phyloP scores from a whole-genome alignment of 1,284 basidiomycete species.

The Leccinum griseonigrum region DNA sequence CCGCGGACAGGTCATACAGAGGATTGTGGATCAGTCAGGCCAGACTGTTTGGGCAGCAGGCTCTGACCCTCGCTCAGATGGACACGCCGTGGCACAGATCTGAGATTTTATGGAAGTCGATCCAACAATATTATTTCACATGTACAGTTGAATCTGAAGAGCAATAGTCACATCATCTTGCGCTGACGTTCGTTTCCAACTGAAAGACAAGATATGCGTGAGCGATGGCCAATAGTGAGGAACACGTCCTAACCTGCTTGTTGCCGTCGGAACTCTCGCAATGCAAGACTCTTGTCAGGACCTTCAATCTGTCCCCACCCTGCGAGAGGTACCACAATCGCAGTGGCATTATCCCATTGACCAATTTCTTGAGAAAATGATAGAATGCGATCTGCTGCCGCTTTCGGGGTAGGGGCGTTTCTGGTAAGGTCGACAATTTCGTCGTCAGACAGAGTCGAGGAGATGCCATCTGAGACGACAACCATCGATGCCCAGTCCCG shows the following conservation, averaged over 20 bases:
- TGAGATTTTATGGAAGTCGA: constrained; percentile 33
- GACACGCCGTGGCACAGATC: constrained; percentile 86
- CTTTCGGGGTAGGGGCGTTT: constrained; percentile 66
- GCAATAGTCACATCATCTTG: constrained; percentile 53
- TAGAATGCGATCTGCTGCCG: constrained; percentile 82
- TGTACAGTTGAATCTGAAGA: background rate
- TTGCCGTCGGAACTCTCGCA: constrained; percentile 75
- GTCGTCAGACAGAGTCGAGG: constrained; percentile 88
- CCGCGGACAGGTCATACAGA: constrained; percentile 92
- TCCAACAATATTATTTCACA: background rate
- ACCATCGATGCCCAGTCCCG: constrained; percentile 77
- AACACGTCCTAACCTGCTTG: constrained; percentile 55
- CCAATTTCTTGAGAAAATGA: constrained; percentile 89
- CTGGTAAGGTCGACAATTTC: constrained; percentile 92
- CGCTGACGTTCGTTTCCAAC: constrained; percentile 62
- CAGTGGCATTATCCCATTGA: constrained; percentile 90
- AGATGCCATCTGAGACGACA: constrained; percentile 88
- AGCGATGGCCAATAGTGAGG: constrained; percentile 6
- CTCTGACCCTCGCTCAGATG: constrained; percentile 84
- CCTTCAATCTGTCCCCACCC: constrained; percentile 88
- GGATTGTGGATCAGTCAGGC: constrained; percentile 62
- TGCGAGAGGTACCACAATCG: constrained; percentile 87
- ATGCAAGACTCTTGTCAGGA: constrained; percentile 75
- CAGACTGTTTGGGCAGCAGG: constrained; percentile 84
- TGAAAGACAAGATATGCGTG: constrained; percentile 26